A percentile compares a stretch with the other conserved stretches of the same genome.
Conservation (phyloP, 1,284 basidiomycete genomes). For the Heliocybe sulcata region DNA sequence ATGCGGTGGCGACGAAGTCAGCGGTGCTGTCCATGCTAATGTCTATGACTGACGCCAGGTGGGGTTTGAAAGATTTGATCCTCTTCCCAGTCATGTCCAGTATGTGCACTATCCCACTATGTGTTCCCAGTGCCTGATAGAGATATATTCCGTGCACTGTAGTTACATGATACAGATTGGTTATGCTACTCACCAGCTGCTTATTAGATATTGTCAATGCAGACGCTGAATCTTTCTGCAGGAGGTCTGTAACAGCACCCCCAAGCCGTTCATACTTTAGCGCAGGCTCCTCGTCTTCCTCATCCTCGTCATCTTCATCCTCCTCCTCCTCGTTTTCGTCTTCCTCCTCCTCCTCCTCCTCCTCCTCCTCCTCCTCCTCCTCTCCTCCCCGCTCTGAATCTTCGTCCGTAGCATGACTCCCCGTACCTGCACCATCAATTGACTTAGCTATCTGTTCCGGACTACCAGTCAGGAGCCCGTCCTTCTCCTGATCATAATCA, state of each 20-base stretch:
- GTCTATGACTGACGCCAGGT: slow-evolving; percentile 86
- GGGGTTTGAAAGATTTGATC: slow-evolving; percentile 88
- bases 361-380: slow-evolving; percentile 19
- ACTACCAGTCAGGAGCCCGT: not conserved
- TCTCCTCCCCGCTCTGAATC: slow-evolving; percentile 11
- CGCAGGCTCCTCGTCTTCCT: slow-evolving; percentile 77
- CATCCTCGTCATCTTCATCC: slow-evolving; percentile 49
- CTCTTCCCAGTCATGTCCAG: slow-evolving; percentile 76
- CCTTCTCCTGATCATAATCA: not conserved
- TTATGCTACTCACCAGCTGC: slow-evolving; percentile 53
- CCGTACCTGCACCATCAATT: not conserved
- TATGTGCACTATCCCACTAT: slow-evolving; percentile 87
- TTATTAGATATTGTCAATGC: slow-evolving; percentile 74
- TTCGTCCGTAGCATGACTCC: not conserved
- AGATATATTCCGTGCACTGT: slow-evolving; percentile 5
- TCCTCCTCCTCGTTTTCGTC: slow-evolving; percentile 37
- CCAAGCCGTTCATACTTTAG: slow-evolving; percentile 87
- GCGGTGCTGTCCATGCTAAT: slow-evolving; percentile 80
- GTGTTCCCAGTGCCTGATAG: slow-evolving; percentile 79
- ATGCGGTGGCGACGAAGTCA: slow-evolving; percentile 90
- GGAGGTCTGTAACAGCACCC: slow-evolving; percentile 71
- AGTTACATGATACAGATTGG: not conserved
- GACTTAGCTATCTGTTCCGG: not conserved
- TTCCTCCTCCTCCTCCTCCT: slow-evolving; percentile 21
- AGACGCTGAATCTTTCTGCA: slow-evolving; percentile 85